These are phyloP conservation scores for Vitis amurensis DNA, from an alignment of 164 flowering plant species.

Conservation along the genomic window DNA sequence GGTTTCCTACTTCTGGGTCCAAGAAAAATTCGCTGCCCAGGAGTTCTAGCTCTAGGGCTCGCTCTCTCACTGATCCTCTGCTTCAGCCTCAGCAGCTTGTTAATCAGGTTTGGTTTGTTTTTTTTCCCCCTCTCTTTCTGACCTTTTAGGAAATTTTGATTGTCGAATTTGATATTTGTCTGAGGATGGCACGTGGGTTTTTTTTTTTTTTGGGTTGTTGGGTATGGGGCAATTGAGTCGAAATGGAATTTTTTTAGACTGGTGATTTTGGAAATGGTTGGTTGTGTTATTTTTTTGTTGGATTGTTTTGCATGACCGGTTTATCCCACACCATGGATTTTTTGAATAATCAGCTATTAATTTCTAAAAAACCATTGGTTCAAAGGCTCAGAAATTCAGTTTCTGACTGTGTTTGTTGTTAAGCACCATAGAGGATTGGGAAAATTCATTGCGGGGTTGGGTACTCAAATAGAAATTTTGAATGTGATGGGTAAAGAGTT, in stretches of 20 bases:
- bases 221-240: no score
- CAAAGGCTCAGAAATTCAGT: no score
- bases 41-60: slow-evolving; percentile 81
- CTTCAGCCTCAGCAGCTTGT: slow-evolving; percentile 90
- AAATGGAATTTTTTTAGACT: no score
- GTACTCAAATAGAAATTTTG: no score
- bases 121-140: background rate
- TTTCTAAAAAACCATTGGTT: no score
- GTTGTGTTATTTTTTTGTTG: background rate
- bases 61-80: slow-evolving; percentile 78
- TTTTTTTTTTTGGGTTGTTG: no score
- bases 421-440: no score
- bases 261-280: background rate
- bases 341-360: no score
- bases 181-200: background rate
- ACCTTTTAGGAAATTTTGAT: background rate
- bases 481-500: no score
- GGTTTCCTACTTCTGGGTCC: slow-evolving; percentile 41
- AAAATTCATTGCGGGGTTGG: no score
- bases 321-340: no score
- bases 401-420: no score
- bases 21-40: slow-evolving; percentile 64
- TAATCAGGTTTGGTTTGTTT: slow-evolving; percentile 56
- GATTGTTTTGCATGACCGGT: slow-evolving; percentile 1
- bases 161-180: background rate